Conservation (phyloP, 441 rosid species). For the Hypseocharis bilobata region DNA sequence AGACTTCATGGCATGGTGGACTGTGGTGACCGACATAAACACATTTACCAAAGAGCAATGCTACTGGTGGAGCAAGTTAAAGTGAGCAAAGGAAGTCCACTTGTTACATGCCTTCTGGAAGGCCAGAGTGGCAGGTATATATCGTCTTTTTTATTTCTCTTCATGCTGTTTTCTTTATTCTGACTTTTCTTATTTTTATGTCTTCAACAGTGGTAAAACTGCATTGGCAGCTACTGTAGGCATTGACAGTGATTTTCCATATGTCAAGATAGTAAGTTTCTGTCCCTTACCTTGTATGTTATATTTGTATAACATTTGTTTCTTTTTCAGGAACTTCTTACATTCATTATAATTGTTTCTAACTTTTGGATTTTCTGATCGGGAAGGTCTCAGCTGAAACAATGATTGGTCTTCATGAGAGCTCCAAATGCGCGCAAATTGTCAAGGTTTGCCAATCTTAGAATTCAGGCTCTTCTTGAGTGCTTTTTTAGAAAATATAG, state of each 20-base stretch:
- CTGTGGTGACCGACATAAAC: conserved; percentile 66
- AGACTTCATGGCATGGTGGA: conserved; percentile 88
- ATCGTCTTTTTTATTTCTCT: conserved; percentile 1
- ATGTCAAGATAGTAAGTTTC: conserved; percentile 81
- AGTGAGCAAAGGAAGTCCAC: conserved; percentile 92
- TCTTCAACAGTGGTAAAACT: conserved; percentile 72
- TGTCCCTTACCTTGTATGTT: background rate
- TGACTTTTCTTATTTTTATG: conserved; percentile 20
- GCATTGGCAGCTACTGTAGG: conserved; percentile 93
- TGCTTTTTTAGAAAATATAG: background rate
- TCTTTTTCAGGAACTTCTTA: background rate
- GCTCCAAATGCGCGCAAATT: conserved; percentile 87
- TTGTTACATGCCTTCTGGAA: conserved; percentile 85
- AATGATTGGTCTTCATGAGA: conserved; percentile 92
- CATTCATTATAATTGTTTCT: conserved; percentile 11
- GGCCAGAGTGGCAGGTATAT: conserved; percentile 80
- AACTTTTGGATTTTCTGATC: conserved; percentile 10
- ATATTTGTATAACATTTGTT: too few relatives aligned
- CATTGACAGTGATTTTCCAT: conserved; percentile 87
- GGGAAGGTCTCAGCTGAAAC: conserved; percentile 82
- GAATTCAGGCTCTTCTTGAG: background rate
- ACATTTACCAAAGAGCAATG: conserved; percentile 81
- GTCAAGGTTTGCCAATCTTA: conserved; percentile 55
- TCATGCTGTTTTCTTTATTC: conserved; percentile 12
- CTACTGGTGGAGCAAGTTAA: conserved; percentile 86